Percentiles rank a stretch among this genome's conserved stretches.
These are phyloP conservation scores for Termitomyces heimii DNA, from an alignment of 768 basidiomycete species.

Conservation along the genomic window DNA sequence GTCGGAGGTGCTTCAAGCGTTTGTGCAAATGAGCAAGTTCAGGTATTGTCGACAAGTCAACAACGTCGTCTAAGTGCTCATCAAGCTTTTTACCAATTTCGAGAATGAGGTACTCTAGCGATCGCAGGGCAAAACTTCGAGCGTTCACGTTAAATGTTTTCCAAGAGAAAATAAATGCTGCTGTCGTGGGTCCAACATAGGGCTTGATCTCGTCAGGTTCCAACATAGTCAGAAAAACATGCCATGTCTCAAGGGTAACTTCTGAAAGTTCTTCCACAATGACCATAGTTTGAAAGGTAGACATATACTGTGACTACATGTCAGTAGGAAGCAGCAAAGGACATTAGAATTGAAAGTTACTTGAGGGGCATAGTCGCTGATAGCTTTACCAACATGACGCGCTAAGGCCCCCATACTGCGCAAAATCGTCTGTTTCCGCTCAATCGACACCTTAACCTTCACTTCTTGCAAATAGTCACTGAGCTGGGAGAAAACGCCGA, in stretches of 20 bases:
- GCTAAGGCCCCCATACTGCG: conserved; percentile 74
- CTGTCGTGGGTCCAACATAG: conserved; percentile 82
- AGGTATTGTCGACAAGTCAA: conserved; percentile 67
- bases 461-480: conserved; percentile 86
- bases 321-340: not conserved
- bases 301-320: conserved; percentile 69
- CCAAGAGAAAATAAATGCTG: conserved; percentile 81
- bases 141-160: conserved; percentile 46
- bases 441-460: conserved; percentile 65
- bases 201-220: conserved; percentile 68
- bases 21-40: conserved; percentile 45
- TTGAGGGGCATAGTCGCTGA: conserved; percentile 82
- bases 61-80: conserved; percentile 67
- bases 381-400: conserved; percentile 59
- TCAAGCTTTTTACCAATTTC: conserved; percentile 52
- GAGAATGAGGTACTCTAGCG: conserved; percentile 65
- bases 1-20: conserved; percentile 39
- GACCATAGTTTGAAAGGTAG: conserved; percentile 90
- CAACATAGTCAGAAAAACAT: conserved; percentile 65
- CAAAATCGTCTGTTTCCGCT: conserved; percentile 71
- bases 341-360: conserved; percentile 32
- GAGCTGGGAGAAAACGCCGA: conserved; percentile 79
- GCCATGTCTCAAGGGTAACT: conserved; percentile 77
- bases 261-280: conserved; percentile 67
- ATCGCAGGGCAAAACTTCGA: conserved; percentile 47